Base-by-base conservation (phyloP, 805 yeast species). In the Tanozyma kutaoensis region DNA sequence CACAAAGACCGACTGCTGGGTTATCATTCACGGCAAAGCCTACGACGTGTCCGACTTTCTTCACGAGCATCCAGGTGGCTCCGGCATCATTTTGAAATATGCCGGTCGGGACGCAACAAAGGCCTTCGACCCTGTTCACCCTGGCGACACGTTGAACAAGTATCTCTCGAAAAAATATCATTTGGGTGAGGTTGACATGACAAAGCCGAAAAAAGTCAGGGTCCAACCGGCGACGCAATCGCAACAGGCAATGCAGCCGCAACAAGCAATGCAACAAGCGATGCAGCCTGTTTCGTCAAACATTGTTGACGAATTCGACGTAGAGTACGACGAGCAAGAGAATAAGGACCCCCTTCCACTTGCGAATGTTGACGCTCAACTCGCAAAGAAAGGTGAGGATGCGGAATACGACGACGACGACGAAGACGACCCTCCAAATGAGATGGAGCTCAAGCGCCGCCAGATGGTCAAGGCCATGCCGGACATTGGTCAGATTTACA, bases 61-160 rank as follows among this genome's bases (percentile, higher is more conserved):
- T 18, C 75, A 72, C 15, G 81, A 73, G 42, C 93, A 79, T 39
- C 80, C 80, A 2, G 80, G 80, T 18, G 80, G 80, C 3, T 42
- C 62, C 12, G 59, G 55, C 4, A 63, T 72, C 28, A 68, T 72
- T 20, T 48, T 67, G 29, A 69, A 67, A 43, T 72, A 46, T 41
- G 56, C 59, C n/a, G 64, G 67, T 2, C 50, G 50, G 30, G 63
- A 57, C 34, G 93, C 88, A 8, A 76, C 91, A 6, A 74, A 76
- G 40, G 72, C 81, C 8, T 88, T 84, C 45, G 81, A 77, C 32
- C 95, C 94, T 12, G 65, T 88, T 33, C 98, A 88, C 50, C 91
- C 97, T 0, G 69, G 76, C n/a, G 95, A 85, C 40, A 78, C 36
- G 14, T 61, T 88, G 28, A 73, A 69, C 16, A 74, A 75, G 43